Evolutionary conservation across 345 rosid species (phyloP).

Genomic region (Camelina neglecta): DNA sequence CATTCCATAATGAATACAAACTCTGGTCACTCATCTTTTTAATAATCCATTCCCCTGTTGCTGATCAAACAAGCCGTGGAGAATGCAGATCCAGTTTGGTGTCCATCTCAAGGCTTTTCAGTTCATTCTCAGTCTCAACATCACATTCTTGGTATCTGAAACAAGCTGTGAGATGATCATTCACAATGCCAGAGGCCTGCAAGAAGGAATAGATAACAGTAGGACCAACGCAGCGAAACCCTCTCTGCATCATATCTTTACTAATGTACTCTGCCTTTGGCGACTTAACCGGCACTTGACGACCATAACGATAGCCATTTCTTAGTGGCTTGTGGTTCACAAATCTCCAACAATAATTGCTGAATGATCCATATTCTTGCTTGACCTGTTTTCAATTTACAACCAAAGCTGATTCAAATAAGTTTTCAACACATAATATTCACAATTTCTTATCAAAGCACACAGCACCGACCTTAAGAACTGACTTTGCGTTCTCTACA

Average conservation of each 20-base stretch:
- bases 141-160: conserved; percentile 71
- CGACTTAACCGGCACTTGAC: conserved; percentile 85
- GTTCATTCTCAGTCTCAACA: conserved; percentile 38
- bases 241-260: conserved; percentile 93
- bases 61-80: conserved; percentile 25
- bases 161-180: conserved; percentile 79
- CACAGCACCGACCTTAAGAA: conserved; percentile 59
- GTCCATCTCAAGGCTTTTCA: conserved; percentile 40
- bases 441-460: background rate
- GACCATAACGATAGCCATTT: conserved; percentile 71
- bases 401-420: conserved; percentile 1
- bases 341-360: conserved; percentile 80
- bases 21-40: conserved; percentile 11
- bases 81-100: conserved; percentile 14
- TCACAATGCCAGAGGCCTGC: conserved; percentile 81
- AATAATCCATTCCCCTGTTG: background rate
- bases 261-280: conserved; percentile 87
- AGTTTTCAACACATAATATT: background rate
- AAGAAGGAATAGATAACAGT: conserved; percentile 83
- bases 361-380: conserved; percentile 83
- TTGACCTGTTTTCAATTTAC: conserved; percentile 57
- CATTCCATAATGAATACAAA: conserved; percentile 23
- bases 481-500: conserved; percentile 71
- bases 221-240: conserved; percentile 93
- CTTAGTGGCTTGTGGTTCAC: conserved; percentile 64